Evolutionary conservation across 495 filamentous ascomycete genomes (phyloP), one percentile per base, ranked within the genome.

Genomic region (Niebla homalea): DNA sequence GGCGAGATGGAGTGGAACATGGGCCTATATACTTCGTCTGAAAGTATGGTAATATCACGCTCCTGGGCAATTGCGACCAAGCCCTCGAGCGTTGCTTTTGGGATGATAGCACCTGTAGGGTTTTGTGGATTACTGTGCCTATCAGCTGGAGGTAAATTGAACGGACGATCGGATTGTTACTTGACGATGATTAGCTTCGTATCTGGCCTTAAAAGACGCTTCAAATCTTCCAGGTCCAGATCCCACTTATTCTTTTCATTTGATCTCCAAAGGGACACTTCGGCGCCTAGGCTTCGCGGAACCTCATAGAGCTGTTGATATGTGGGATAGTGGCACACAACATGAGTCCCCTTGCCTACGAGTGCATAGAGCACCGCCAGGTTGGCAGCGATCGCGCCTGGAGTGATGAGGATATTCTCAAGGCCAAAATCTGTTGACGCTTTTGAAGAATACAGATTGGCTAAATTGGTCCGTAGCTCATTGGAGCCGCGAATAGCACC

Each of bases 221-320:
- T 74, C 26, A 95, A 65, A 55, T 87, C 84, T 11, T 74, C 63
- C 11, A 85, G 62, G 56, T 89, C 75, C 1, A 86, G 71, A 18
- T 81, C 66, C 69, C 83, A 93, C 15, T 73, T 72, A 43, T 85
- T 71, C 5, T 76, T 66, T 35, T 76, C 71, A 49, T 74, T 77
- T 6, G 88, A 70, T 62, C 79, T 78, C 89, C 88, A 95, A 20
- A 89, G 59, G 43, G 79, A 80, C 4, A 95, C 85, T 50, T 87
- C 78, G 1, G 89, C 88, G 0, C 88, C 89, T 2, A 94, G 67
- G 29, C 80, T 84, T 50, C 68, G 74, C 1, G 89, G 85, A 1
- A 93, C 77, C 12, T 77, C 69, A 57, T 90, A 94, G 0, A 94
- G 74, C 57, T 94, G 88, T 58, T 92, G 85, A 61, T 95, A 95